Evolutionary conservation across 164 flowering plant genomes (phyloP).

Genomic region (Houttuynia cordata): DNA sequence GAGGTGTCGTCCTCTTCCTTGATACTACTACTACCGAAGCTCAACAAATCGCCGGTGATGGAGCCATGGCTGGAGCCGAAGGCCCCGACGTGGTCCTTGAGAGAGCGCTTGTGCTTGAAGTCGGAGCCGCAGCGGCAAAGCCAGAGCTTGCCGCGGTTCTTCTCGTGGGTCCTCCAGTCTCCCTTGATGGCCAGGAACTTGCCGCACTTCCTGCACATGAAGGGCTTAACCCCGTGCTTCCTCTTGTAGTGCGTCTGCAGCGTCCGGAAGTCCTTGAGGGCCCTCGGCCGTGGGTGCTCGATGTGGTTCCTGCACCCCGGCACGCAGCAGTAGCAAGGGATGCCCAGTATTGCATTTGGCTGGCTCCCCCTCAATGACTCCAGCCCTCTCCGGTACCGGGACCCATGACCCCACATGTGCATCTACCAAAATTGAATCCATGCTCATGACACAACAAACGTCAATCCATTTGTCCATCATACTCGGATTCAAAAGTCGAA

Average conservation of each 20-base stretch:
- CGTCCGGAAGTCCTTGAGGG: slow-evolving; percentile 52
- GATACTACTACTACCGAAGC: background rate
- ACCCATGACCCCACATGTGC: slow-evolving; percentile 89
- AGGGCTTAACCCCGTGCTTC: slow-evolving; percentile 54
- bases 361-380: slow-evolving; percentile 48
- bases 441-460: no score
- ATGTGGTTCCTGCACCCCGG: slow-evolving; percentile 59
- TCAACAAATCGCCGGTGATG: background rate
- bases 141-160: slow-evolving; percentile 70
- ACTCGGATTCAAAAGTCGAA: no score
- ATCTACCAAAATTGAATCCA: slow-evolving; percentile 18
- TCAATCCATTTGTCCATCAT: no score
- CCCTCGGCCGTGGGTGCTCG: slow-evolving; percentile 43
- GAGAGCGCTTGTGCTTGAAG: slow-evolving; percentile 68
- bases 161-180: slow-evolving; percentile 73
- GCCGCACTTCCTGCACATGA: slow-evolving; percentile 48
- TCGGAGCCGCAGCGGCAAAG: slow-evolving; percentile 61
- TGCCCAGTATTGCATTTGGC: slow-evolving; percentile 32
- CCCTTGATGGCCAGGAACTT: slow-evolving; percentile 60
- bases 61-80: slow-evolving; percentile 48
- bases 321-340: slow-evolving; percentile 65
- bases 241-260: slow-evolving; percentile 65
- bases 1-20: background rate
- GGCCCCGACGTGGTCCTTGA: slow-evolving; percentile 50
- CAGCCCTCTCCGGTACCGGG: slow-evolving; percentile 56